Percentiles rank a stretch among this genome's conserved stretches.
These are phyloP conservation scores for Tetrahymena elliotti DNA, from an alignment of 73 alveolate species.

Conservation along the genomic window DNA sequence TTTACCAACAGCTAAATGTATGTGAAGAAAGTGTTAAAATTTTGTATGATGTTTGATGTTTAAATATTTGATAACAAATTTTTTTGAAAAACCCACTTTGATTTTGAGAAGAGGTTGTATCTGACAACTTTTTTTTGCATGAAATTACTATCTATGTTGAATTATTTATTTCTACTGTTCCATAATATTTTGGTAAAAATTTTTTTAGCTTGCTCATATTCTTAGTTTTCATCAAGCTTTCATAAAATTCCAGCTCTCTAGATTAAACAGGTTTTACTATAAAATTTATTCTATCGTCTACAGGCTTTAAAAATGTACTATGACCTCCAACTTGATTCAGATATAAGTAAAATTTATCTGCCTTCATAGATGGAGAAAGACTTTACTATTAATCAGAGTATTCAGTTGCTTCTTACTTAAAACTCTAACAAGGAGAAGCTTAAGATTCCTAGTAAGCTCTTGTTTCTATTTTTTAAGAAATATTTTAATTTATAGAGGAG, in stretches of 20 bases:
- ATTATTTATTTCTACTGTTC: background rate
- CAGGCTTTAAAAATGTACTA: background rate
- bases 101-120: background rate
- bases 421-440: background rate
- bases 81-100: background rate
- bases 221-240: background rate
- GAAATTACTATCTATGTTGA: background rate
- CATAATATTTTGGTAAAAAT: background rate
- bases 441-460: background rate
- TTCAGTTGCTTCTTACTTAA: background rate
- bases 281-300: background rate
- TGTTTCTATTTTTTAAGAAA: background rate
- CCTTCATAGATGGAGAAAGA: background rate
- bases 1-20: too few species aligned
- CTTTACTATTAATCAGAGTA: background rate
- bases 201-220: background rate
- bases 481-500: background rate
- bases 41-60: background rate
- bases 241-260: background rate
- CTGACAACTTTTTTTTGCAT: background rate
- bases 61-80: background rate
- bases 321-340: background rate
- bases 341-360: background rate
- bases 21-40: too few species aligned
- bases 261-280: background rate